phyloP scores from a whole-genome alignment of 73 alveolate genomes.

The Strombidium stylifer region DNA sequence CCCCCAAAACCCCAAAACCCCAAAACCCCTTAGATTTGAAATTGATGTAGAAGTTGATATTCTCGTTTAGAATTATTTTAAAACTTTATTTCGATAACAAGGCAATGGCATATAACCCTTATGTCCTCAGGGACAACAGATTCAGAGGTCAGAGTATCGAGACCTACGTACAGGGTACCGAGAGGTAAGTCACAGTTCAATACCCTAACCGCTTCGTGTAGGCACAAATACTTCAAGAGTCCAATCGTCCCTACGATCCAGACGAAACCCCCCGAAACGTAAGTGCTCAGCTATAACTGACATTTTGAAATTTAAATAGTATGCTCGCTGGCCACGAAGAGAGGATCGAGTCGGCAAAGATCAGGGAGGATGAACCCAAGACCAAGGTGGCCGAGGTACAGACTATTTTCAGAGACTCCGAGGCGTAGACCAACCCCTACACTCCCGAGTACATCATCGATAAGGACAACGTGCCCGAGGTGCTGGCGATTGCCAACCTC shows the following conservation, averaged over 20 bases:
- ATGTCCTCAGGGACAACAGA: too few relatives aligned
- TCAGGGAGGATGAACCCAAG: constrained; percentile 8
- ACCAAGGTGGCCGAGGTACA: constrained; percentile 14
- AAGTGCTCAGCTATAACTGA: neutral
- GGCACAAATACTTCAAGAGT: neutral
- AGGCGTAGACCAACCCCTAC: constrained; percentile 97
- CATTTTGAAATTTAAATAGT: neutral
- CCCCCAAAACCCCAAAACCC: too few relatives aligned
- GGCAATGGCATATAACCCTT: too few relatives aligned
- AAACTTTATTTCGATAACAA: too few relatives aligned
- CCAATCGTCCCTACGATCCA: neutral
- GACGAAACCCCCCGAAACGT: neutral
- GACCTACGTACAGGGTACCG: constrained; percentile 42
- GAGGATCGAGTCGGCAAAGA: neutral
- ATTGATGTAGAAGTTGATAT: too few relatives aligned
- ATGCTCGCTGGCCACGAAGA: too few relatives aligned
- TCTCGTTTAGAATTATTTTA: too few relatives aligned
- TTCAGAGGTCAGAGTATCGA: too few relatives aligned
- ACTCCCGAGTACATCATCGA: constrained; percentile 90
- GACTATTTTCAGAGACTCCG: constrained; percentile 86
- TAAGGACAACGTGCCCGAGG: constrained; percentile 92
- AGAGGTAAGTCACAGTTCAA: constrained; percentile 8
- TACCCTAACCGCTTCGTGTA: too few relatives aligned
- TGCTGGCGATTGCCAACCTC: constrained; percentile 86
- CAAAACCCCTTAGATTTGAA: too few relatives aligned